Base-by-base conservation (phyloP, 2,329 filamentous ascomycete species). In the Ceratocystis albifundus region DNA sequence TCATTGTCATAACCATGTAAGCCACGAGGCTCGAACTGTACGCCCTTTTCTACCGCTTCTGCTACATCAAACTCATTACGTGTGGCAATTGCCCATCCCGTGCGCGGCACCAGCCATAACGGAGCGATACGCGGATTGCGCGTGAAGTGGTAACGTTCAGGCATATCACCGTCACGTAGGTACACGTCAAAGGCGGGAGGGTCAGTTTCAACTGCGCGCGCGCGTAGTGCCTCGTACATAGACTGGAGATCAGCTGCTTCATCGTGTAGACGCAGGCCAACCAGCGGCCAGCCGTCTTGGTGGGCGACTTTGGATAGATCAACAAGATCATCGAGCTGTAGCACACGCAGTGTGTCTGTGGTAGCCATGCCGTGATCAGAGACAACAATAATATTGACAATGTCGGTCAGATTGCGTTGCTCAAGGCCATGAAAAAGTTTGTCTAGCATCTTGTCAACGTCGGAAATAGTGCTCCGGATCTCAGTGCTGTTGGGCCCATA, bases 291-390 rank as follows among this genome's bases (percentile, higher is more conserved):
- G 65, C 94, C 94, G 71, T 99, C 94, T 30, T 85, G 88, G 73
- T 94, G 90, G 67, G 88, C 87, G 57, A 97, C 86, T 71, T 90
- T 82, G 62, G 77, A 78, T 4, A 88, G 80, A 73, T 96, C 90
- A 61, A 97, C 80, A 3, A 97, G 77, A 72, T 96, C 90, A 69
- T 99, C 94, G 1, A 97, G 80, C 75, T 97, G 94, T 30, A 97
- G 82, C 59, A 97, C 79, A 10, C 94, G 84, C 20, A 85, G 80
- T 0, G 83, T 84, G 68, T 92, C 89, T 0, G 94, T 97, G 0
- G 91, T 96, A 0, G 94, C 94, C 94, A 99, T 99, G 63, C 94
- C 94, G 74, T 99, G 94, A 74, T 99, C 94, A 0, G 91, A 96
- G 1, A 99, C 93, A n/a, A 99, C 82, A 44, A 99, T 86, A 6